phyloP scores from a whole-genome alignment of 768 basidiomycete genomes.

The Boletellus sp. region DNA sequence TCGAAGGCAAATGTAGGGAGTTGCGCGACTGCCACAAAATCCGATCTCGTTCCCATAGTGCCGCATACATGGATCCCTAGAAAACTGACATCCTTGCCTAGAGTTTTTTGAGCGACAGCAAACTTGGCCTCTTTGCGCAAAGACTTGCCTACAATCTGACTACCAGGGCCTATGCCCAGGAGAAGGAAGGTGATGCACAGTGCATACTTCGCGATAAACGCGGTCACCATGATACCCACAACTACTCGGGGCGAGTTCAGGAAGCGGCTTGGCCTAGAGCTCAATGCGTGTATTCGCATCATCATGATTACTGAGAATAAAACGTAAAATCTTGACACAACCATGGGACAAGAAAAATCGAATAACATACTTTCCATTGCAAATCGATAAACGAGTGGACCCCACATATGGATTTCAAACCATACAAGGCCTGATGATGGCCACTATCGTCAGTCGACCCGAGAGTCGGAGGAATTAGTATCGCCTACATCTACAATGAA shows the following conservation, averaged over 20 bases:
- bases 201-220: slow-evolving; percentile 6
- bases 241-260: slow-evolving; percentile 5
- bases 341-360: background rate
- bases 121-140: background rate
- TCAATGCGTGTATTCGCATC: slow-evolving; percentile 15
- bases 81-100: background rate
- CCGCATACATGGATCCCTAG: slow-evolving; percentile 2
- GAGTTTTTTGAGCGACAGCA: background rate
- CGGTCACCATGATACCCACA: background rate
- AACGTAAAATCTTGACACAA: background rate
- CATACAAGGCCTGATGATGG: slow-evolving; percentile 10
- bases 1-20: slow-evolving; percentile 15
- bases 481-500: slow-evolving; percentile 9
- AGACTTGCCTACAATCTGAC: slow-evolving; percentile 6
- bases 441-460: background rate
- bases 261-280: slow-evolving; percentile 1
- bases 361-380: slow-evolving; percentile 19
- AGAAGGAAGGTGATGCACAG: slow-evolving; percentile 5
- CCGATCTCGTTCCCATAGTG: background rate
- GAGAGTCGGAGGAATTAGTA: background rate
- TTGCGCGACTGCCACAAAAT: background rate
- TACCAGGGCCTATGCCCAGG: slow-evolving; percentile 10
- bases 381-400: slow-evolving; percentile 8
- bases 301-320: slow-evolving; percentile 17
- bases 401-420: slow-evolving; percentile 16